These are phyloP conservation scores for Auriscalpium vulgare DNA, from an alignment of 768 basidiomycete species.

Conservation along the genomic window DNA sequence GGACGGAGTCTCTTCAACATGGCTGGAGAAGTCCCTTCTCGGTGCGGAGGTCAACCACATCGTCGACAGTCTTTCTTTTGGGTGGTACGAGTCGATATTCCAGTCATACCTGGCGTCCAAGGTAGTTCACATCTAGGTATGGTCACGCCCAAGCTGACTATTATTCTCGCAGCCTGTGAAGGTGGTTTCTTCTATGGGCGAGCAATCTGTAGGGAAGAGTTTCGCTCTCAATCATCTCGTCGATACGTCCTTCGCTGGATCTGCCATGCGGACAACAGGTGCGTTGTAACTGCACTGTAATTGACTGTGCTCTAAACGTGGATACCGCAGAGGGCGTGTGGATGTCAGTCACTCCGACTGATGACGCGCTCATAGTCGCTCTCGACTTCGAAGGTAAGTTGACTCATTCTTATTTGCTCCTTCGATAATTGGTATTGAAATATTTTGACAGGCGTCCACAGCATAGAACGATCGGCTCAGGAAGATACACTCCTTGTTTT, in stretches of 20 bases:
- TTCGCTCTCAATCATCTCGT: constrained; percentile 52
- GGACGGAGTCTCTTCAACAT: constrained; percentile 44
- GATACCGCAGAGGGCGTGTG: constrained; percentile 44
- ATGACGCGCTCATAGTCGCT: constrained; percentile 44
- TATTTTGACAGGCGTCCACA: constrained; percentile 40
- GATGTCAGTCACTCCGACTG: constrained; percentile 59
- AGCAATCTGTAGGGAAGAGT: constrained; percentile 60
- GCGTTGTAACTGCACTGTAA: neutral
- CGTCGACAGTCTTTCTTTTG: constrained; percentile 46
- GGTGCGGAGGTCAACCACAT: constrained; percentile 54
- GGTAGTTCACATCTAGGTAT: constrained; percentile 54
- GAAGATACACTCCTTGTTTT: constrained; percentile 57
- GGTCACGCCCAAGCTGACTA: constrained; percentile 53
- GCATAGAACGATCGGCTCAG: constrained; percentile 55
- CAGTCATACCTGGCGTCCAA: constrained; percentile 54
- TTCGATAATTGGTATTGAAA: neutral
- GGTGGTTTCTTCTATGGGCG: constrained; percentile 64
- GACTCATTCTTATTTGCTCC: neutral
- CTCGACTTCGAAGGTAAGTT: constrained; percentile 56
- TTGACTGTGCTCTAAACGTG: too few relatives aligned
- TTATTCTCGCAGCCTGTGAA: constrained; percentile 59
- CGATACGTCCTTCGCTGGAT: constrained; percentile 57
- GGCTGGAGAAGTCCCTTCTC: constrained; percentile 43
- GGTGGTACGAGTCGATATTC: constrained; percentile 61
- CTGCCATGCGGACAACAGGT: constrained; percentile 57